Evolutionary conservation across 192 early-diverging fungal species (phyloP).

Genomic region (Thoreauomyces humboldtii): DNA sequence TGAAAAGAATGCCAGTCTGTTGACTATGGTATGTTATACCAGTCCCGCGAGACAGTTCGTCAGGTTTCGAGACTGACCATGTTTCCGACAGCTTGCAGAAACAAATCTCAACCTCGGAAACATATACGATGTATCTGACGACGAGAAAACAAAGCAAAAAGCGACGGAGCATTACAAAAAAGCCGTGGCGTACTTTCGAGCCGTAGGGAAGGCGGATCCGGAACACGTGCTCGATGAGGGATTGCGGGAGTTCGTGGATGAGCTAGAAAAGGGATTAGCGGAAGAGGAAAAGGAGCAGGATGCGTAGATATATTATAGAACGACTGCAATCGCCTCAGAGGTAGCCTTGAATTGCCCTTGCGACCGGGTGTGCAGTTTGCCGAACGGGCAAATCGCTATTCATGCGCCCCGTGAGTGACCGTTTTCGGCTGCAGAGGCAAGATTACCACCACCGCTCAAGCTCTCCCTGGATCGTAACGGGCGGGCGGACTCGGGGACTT

Average conservation of each 20-base stretch:
- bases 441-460: too few species aligned
- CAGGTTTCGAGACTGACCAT: background rate
- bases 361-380: too few species aligned
- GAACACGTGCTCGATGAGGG: constrained; percentile 21
- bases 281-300: too few species aligned
- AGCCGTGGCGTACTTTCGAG: constrained; percentile 24
- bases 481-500: background rate
- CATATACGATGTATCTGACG: constrained; percentile 3
- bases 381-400: too few species aligned
- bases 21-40: background rate
- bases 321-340: too few species aligned
- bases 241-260: constrained; percentile 28
- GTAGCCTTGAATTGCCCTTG: too few species aligned
- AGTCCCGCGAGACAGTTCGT: background rate
- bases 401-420: too few species aligned
- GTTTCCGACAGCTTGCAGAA: background rate
- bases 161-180: constrained; percentile 14
- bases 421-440: too few species aligned
- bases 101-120: constrained; percentile 20
- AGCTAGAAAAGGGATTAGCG: constrained; percentile 27
- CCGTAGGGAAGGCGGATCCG: constrained; percentile 2
- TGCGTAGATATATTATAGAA: too few species aligned
- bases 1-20: background rate
- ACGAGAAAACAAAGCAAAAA: background rate
- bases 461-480: background rate